A percentile compares a stretch with the other conserved stretches of the same genome.
phyloP scores from a whole-genome alignment of 805 yeast species.

The Cyberlindnera sargentensis region DNA sequence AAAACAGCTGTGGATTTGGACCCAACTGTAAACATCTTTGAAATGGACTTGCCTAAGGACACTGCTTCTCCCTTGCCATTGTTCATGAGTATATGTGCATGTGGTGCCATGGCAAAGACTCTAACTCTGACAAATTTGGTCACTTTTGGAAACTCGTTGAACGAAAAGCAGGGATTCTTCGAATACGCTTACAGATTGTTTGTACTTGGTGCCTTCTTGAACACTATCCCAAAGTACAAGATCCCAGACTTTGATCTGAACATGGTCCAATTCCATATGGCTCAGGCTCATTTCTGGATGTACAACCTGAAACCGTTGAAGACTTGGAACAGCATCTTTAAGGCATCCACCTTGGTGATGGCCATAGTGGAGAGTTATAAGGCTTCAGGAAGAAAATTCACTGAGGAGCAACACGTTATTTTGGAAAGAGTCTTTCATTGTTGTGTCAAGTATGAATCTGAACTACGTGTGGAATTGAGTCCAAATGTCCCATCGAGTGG shows the following conservation, averaged over 20 bases:
- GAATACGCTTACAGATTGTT: constrained; percentile 8
- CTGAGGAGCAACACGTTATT: constrained; percentile 11
- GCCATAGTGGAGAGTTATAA: constrained; percentile 16
- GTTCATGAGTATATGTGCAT: constrained; percentile 8
- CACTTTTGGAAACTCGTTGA: constrained; percentile 6
- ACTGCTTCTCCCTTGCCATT: constrained; percentile 11
- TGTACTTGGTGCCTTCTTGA: constrained; percentile 8
- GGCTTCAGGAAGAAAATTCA: constrained; percentile 13
- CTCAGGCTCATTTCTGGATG: constrained; percentile 18
- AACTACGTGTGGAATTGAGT: constrained; percentile 20
- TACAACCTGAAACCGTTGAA: constrained; percentile 19
- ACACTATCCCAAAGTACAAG: constrained; percentile 7
- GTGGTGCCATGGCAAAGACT: constrained; percentile 16
- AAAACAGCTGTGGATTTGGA: not conserved
- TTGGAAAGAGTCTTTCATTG: constrained; percentile 19
- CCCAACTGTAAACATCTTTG: constrained; percentile 5
- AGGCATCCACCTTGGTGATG: constrained; percentile 17
- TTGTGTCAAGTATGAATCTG: constrained; percentile 21
- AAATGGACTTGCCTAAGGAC: constrained; percentile 7
- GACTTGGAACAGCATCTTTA: constrained; percentile 18
- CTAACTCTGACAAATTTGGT: constrained; percentile 11
- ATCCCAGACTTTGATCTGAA: constrained; percentile 12
- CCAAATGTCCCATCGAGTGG: constrained; percentile 22
- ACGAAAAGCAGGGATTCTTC: constrained; percentile 7
- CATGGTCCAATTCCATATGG: constrained; percentile 12